Percentiles rank a stretch among this genome's conserved stretches.
Conservation (phyloP, 768 basidiomycete genomes). For the Gelatoporia subvermispora region DNA sequence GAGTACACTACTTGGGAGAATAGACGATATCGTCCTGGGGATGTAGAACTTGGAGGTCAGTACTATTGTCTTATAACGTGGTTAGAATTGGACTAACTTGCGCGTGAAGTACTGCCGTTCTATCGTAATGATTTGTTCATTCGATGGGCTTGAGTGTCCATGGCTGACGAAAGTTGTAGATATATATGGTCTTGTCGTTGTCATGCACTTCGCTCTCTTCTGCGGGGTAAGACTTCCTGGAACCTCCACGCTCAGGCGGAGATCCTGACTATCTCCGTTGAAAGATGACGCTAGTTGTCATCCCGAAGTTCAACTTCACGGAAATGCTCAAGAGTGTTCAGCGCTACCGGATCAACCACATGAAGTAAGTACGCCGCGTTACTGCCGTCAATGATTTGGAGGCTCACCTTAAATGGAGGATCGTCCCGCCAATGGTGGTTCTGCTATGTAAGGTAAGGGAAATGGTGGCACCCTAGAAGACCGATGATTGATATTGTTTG, state of each 20-base stretch:
- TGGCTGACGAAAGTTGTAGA: conserved; percentile 28
- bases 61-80: background rate
- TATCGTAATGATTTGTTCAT: conserved; percentile 18
- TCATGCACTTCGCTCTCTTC: conserved; percentile 24
- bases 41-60: conserved; percentile 55
- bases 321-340: conserved; percentile 31
- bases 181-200: conserved; percentile 34
- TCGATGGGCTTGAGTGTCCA: background rate
- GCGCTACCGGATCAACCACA: conserved; percentile 28
- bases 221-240: conserved; percentile 17
- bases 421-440: conserved; percentile 33
- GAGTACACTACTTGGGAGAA: conserved; percentile 34
- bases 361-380: conserved; percentile 18
- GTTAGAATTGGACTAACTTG: background rate
- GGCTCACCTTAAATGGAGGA: conserved; percentile 9
- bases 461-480: conserved; percentile 45
- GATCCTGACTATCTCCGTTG: background rate
- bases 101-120: conserved; percentile 21
- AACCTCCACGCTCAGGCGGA: background rate
- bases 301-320: conserved; percentile 28
- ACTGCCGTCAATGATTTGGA: background rate
- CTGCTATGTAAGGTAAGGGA: conserved; percentile 27
- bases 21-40: conserved; percentile 53
- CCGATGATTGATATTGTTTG: conserved; percentile 27
- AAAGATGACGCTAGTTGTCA: conserved; percentile 27